Base-by-base conservation (phyloP, 257 asterid species). In the Nicotiana knightiana region DNA sequence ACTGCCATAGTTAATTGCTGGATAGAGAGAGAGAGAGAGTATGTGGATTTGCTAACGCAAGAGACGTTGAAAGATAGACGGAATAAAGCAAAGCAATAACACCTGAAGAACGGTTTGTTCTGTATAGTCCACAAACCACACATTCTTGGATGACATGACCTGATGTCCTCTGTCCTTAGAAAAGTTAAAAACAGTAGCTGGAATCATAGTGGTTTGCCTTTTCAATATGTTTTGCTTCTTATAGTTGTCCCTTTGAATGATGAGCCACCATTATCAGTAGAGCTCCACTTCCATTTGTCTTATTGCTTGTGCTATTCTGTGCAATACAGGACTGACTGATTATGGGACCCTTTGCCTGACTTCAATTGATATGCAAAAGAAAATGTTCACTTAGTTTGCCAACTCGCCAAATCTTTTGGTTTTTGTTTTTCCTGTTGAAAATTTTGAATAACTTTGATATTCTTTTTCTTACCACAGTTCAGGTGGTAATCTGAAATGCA, bases 221-320 rank as follows among this genome's bases (percentile, higher is more conserved):
- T 87, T 76, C 53, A 53, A 83, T 28, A 30, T 71, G 77, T 85
- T 81, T 86, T 83, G 84, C 84, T 82, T 84, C 48, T 84, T 83
- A 62, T 66, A 81, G 85, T 77, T 73, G 81, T 80, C 70, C 67
- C 61, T 59, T 43, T 83, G 82, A 85, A 87, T 89, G 85, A 90
- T 89, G 87, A 87, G 54, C 87, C 92, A 89, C 89, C 84, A 85
- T 83, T 84, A 82, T 85, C 76, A 78, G 61, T 76, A 86, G 24
- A 21, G 67, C 66, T 80, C 88, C 88, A 86, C 88, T 84, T 53
- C 53, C 77, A 77, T 82, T 82, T 85, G 88, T 80, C 88, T 57
- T 55, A 18, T 82, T 84, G 83, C 58, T 64, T 66, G n/a, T 71
- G 78, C 81, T 21, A 26, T 37, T 26, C 30, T 77, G 87, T 83